phyloP scores from a whole-genome alignment of 345 rosid species.

The Turnera subulata region DNA sequence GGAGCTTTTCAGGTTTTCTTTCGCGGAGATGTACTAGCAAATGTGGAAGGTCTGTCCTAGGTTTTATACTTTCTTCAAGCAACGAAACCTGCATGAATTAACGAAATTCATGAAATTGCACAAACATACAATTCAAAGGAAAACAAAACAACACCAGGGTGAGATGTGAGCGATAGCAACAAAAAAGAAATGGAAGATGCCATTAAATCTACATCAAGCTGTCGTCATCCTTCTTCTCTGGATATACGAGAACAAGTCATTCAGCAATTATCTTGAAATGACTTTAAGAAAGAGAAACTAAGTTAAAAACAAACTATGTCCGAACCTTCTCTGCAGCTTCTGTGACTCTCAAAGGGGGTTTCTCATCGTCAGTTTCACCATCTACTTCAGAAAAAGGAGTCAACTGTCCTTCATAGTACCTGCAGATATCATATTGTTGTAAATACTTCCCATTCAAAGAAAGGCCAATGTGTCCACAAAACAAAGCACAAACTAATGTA shows the following conservation, averaged over 20 bases:
- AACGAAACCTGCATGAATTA: conserved; percentile 58
- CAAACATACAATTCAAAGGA: too few relatives aligned
- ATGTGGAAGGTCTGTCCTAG: conserved; percentile 81
- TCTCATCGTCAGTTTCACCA: conserved; percentile 41
- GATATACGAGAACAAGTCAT: too few relatives aligned
- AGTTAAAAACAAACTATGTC: too few relatives aligned
- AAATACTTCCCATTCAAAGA: conserved; percentile 1
- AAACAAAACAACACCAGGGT: too few relatives aligned
- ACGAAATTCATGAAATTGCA: too few relatives aligned
- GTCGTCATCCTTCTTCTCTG: too few relatives aligned
- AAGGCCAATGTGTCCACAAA: not conserved
- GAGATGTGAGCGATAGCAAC: too few relatives aligned
- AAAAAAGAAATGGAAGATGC: too few relatives aligned
- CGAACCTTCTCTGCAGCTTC: conserved; percentile 94
- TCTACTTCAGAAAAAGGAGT: conserved; percentile 61
- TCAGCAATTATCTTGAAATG: too few relatives aligned
- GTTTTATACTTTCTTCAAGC: conserved; percentile 80
- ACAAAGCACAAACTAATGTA: not conserved
- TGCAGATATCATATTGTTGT: conserved; percentile 21
- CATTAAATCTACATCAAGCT: too few relatives aligned
- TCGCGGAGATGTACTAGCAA: conserved; percentile 73
- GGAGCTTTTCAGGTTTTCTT: conserved; percentile 75
- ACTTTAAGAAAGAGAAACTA: too few relatives aligned
- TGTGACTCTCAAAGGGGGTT: conserved; percentile 46
- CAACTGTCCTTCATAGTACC: conserved; percentile 88